These are phyloP conservation scores for Wickerhamiella domercqiae DNA, from an alignment of 805 yeast genomes.

Conservation along the genomic window DNA sequence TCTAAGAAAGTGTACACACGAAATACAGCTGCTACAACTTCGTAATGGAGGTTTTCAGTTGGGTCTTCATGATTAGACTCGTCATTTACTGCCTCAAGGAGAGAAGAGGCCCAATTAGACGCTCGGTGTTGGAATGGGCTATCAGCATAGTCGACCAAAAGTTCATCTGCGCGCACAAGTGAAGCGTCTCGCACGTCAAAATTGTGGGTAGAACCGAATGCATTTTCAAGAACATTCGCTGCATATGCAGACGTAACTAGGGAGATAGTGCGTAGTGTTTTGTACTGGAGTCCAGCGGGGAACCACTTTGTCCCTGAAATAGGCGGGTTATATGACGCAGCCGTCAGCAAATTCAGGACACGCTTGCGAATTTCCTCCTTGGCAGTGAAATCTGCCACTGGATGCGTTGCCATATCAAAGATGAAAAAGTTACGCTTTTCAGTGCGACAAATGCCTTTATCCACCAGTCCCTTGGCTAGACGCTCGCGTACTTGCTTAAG, in stretches of 20 bases:
- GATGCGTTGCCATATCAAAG: constrained; percentile 98
- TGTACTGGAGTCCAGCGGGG: constrained; percentile 51
- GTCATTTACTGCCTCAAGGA: constrained; percentile 36
- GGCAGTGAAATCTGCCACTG: constrained; percentile 71
- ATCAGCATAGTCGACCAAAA: constrained; percentile 65
- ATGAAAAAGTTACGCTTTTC: constrained; percentile 87
- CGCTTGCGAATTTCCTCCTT: constrained; percentile 70
- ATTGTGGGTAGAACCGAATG: constrained; percentile 41
- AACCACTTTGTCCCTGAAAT: constrained; percentile 44
- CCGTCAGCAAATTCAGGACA: constrained; percentile 49
- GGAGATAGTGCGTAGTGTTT: constrained; percentile 61
- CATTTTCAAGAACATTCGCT: constrained; percentile 90
- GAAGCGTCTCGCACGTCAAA: constrained; percentile 88
- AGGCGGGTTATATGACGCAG: constrained; percentile 44
- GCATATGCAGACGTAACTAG: constrained; percentile 85
- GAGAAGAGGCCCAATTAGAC: constrained; percentile 32
- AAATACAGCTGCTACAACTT: constrained; percentile 83
- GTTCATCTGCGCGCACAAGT: constrained; percentile 84
- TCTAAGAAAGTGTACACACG: constrained; percentile 88
- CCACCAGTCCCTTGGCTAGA: constrained; percentile 90
- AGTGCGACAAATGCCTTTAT: constrained; percentile 89
- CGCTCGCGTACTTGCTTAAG: constrained; percentile 95
- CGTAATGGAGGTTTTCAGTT: constrained; percentile 48
- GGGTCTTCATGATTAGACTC: constrained; percentile 6
- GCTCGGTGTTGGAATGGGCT: constrained; percentile 61